Evolutionary conservation across 169 alveolate genomes (phyloP).

Genomic region (Cryptosporidium ubiquitum): DNA sequence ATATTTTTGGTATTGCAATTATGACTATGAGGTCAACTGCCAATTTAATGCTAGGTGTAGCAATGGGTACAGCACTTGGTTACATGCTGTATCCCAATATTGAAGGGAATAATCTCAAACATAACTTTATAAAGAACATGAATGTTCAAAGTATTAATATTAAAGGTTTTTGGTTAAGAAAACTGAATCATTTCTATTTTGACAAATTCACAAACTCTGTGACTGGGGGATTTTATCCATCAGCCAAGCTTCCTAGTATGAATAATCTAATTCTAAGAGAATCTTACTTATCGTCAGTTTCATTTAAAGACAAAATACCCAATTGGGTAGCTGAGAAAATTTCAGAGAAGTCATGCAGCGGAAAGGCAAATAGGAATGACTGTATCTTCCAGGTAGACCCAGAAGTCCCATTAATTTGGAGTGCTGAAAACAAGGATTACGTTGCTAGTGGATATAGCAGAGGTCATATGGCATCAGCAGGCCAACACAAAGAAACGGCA

Average conservation of each 20-base stretch:
- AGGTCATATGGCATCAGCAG: slow-evolving; percentile 75
- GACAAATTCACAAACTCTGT: background rate
- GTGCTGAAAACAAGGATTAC: slow-evolving; percentile 75
- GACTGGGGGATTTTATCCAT: slow-evolving; percentile 71
- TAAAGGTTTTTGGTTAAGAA: no score
- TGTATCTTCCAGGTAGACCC: slow-evolving; percentile 59
- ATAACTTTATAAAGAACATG: slow-evolving; percentile 20
- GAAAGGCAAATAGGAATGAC: slow-evolving; percentile 52
- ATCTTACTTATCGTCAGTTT: slow-evolving; percentile 59
- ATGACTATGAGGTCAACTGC: background rate
- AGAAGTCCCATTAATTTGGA: slow-evolving; percentile 71
- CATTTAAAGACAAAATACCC: slow-evolving; percentile 69
- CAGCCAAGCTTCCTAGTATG: slow-evolving; percentile 56
- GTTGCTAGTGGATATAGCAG: slow-evolving; percentile 73
- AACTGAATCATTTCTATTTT: background rate
- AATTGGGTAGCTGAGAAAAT: slow-evolving; percentile 76
- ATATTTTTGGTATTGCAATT: background rate
- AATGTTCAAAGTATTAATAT: background rate
- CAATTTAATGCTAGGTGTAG: slow-evolving; percentile 20
- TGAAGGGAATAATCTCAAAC: slow-evolving; percentile 18
- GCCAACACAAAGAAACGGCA: slow-evolving; percentile 68
- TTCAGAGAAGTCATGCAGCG: slow-evolving; percentile 28
- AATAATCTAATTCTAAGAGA: slow-evolving; percentile 60
- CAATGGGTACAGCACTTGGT: slow-evolving; percentile 36
- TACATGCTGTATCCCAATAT: slow-evolving; percentile 26